A percentile compares a stretch with the other conserved stretches of the same genome.
Conservation (phyloP, 345 rosid species). For the Rhodamnia argentea region DNA sequence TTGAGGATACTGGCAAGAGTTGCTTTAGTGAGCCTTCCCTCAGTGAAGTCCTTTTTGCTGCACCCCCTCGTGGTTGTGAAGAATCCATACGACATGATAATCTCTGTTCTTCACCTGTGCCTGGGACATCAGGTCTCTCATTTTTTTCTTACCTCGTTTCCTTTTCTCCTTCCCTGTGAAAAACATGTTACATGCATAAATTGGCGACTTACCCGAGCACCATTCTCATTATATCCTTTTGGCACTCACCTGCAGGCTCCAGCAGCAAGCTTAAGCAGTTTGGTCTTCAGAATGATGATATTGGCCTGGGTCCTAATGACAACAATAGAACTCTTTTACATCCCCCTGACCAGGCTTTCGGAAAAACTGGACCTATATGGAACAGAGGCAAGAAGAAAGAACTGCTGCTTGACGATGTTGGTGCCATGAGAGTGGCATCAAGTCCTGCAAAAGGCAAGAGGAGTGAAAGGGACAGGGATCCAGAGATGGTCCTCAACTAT, state of each 20-base stretch:
- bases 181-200: not conserved
- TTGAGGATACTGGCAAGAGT: constrained; percentile 43
- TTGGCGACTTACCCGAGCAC: not conserved
- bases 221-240: not conserved
- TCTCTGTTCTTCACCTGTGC: constrained; percentile 2
- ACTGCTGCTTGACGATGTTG: constrained; percentile 38
- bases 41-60: constrained; percentile 28
- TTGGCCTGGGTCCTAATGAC: not conserved
- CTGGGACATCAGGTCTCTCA: constrained; percentile 20
- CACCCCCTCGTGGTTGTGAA: constrained; percentile 8
- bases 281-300: not conserved
- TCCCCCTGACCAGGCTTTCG: constrained; percentile 18
- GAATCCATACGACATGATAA: constrained; percentile 9
- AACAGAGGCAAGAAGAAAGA: constrained; percentile 49
- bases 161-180: not conserved
- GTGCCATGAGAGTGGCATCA: constrained; percentile 14
- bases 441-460: constrained; percentile 50
- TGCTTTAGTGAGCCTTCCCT: constrained; percentile 44
- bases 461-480: constrained; percentile 44
- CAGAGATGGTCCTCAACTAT: constrained; percentile 8
- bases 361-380: constrained; percentile 23
- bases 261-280: not conserved
- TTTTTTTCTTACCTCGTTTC: not conserved
- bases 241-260: not conserved
- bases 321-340: not conserved